Percentiles rank a stretch among this genome's conserved stretches.
These are phyloP conservation scores for Stagonosporopsis vannaccii DNA, from an alignment of 2,329 filamentous ascomycete genomes.

Conservation along the genomic window DNA sequence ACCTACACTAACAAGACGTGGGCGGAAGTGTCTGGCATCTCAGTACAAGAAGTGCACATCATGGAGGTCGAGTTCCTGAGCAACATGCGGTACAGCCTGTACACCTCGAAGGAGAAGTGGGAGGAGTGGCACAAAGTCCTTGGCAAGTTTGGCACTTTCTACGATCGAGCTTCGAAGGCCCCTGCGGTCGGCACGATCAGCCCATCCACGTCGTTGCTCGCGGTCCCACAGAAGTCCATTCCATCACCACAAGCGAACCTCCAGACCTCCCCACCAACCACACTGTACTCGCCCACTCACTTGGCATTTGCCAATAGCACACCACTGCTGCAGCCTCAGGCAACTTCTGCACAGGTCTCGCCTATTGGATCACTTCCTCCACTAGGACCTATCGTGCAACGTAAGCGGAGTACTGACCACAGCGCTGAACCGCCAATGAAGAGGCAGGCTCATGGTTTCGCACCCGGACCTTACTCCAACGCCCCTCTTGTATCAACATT, in stretches of 20 bases:
- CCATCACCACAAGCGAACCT: constrained; percentile 61
- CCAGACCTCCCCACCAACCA: constrained; percentile 59
- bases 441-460: constrained; percentile 51
- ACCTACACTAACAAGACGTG: constrained; percentile 99
- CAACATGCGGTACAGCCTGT: constrained; percentile 95
- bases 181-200: constrained; percentile 51
- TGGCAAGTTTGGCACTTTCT: constrained; percentile 82
- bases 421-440: constrained; percentile 65
- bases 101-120: constrained; percentile 88
- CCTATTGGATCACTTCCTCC: constrained; percentile 54
- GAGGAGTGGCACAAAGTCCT: constrained; percentile 84
- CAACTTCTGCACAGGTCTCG: constrained; percentile 53
- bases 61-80: constrained; percentile 99
- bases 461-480: constrained; percentile 47
- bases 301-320: constrained; percentile 51
- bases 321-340: constrained; percentile 49
- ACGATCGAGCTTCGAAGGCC: constrained; percentile 69
- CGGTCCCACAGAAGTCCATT: constrained; percentile 53
- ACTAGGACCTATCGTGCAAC: constrained; percentile 47
- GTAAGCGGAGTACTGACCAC: constrained; percentile 68
- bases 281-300: constrained; percentile 53
- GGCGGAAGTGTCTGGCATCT: constrained; percentile 95
- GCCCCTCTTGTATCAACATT: constrained; percentile 45
- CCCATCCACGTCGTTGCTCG: constrained; percentile 46
- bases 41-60: constrained; percentile 93